Conservation (phyloP, 192 early-diverging fungal species). For the Coemansia umbellata region DNA sequence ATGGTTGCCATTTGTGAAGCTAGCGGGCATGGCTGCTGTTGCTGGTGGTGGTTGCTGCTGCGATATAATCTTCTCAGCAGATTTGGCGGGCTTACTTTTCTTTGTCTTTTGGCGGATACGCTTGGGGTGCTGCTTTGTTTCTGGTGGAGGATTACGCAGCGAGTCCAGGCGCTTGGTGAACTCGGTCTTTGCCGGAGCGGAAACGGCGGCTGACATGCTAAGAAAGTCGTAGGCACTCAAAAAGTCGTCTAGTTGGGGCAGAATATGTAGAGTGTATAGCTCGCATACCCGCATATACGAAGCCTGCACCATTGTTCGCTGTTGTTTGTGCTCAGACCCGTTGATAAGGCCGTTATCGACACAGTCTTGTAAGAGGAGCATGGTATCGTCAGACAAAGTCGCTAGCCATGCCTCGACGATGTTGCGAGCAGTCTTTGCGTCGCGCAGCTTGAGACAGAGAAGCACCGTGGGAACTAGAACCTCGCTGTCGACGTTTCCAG, state of each 20-base stretch:
- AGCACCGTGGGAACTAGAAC: conserved; percentile 46
- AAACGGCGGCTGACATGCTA: conserved; percentile 11
- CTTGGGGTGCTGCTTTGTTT: conserved; percentile 7
- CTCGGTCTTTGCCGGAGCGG: conserved; percentile 15
- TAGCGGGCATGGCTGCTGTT: not conserved
- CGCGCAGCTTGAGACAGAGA: conserved; percentile 47
- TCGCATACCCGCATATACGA: conserved; percentile 50
- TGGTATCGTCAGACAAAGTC: conserved; percentile 35
- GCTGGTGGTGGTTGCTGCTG: not conserved
- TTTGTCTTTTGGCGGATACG: not conserved
- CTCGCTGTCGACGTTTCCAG: conserved; percentile 47
- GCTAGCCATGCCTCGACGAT: conserved; percentile 50
- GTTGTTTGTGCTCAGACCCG: conserved; percentile 14
- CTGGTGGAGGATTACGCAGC: conserved; percentile 24
- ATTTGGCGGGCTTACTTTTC: conserved; percentile 11
- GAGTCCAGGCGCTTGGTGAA: conserved; percentile 30
- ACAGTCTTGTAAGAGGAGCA: conserved; percentile 18
- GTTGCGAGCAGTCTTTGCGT: conserved; percentile 37
- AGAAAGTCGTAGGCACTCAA: conserved; percentile 34
- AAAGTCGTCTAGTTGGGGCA: conserved; percentile 44
- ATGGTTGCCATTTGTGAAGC: not conserved
- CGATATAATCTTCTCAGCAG: not conserved
- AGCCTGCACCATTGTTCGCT: conserved; percentile 33
- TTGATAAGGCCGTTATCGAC: not conserved
- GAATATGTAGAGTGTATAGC: conserved; percentile 44